These are phyloP conservation scores for Gymnopus androsaceus DNA, from an alignment of 1,284 basidiomycete genomes.

Conservation along the genomic window DNA sequence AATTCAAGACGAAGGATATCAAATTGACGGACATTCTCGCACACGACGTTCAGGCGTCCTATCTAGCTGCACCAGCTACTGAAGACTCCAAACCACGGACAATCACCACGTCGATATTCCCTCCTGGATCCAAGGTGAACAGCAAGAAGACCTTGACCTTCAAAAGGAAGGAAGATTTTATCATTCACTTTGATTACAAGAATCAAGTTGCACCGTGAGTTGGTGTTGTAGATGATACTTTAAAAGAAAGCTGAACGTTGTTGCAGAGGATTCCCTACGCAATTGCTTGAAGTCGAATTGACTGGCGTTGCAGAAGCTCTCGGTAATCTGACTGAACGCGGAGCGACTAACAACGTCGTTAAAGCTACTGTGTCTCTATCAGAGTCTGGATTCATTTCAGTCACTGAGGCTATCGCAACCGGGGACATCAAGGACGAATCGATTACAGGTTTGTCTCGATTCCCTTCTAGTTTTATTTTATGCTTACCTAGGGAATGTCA, in stretches of 20 bases:
- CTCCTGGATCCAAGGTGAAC: slow-evolving; percentile 70
- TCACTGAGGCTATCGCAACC: slow-evolving; percentile 74
- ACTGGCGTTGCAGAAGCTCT: slow-evolving; percentile 71
- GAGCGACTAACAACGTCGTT: slow-evolving; percentile 72
- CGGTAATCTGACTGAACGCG: slow-evolving; percentile 72
- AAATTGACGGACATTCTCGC: slow-evolving; percentile 75
- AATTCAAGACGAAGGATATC: slow-evolving; percentile 96
- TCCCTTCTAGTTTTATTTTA: slow-evolving; percentile 9
- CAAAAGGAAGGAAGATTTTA: slow-evolving; percentile 47
- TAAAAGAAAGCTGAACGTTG: neutral
- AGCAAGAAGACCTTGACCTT: slow-evolving; percentile 84
- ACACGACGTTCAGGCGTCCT: slow-evolving; percentile 78
- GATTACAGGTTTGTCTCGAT: slow-evolving; percentile 56
- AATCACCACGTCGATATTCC: slow-evolving; percentile 77
- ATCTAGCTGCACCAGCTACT: slow-evolving; percentile 61
- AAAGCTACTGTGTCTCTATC: slow-evolving; percentile 82
- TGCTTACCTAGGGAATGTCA: slow-evolving; percentile 26
- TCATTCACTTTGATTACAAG: slow-evolving; percentile 56
- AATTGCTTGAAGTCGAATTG: slow-evolving; percentile 70
- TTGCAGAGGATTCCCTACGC: slow-evolving; percentile 62
- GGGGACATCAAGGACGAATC: slow-evolving; percentile 80
- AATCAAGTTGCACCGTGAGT: slow-evolving; percentile 57
- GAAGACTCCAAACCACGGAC: slow-evolving; percentile 56
- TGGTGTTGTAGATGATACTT: neutral
- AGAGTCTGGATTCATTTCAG: slow-evolving; percentile 81